Base-by-base conservation (phyloP, 148 eudicot genomes). In the Rhododendron griersonianum region DNA sequence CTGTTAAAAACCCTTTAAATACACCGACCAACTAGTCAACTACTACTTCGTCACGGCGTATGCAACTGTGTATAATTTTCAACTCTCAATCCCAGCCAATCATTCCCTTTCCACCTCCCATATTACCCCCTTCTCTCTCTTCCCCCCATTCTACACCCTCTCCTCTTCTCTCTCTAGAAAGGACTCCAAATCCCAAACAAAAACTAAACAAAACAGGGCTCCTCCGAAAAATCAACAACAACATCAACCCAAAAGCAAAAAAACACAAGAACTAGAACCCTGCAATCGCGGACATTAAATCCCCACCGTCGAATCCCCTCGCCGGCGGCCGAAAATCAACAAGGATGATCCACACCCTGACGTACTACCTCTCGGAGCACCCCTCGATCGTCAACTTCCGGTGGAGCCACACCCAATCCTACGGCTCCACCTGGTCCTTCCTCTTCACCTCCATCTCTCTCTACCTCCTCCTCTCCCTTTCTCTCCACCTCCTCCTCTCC, bases 311-410 rank as follows among this genome's bases (percentile, higher is more conserved):
- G 15, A 11, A 69, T 28, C 18, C 11, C 30, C 14, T 13, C 19
- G 37, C 37, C 75, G 75, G 7, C 75, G 75, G 71, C 11, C 3
- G 1, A 57, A 6, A 59, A 59, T 7, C 8, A 10, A 69, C 21
- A 19, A 30, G 16, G 30, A 78, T 45, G 33, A 44, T 78, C 81
- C 81, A 78, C 16, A 78, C 28, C 81, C 50, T 78, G 30, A 45
- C 81, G 15, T 78, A 78, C 30, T 78, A 78, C 81, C 51, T 78
- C 5, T 45, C 81, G 81, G 81, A 78, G 81, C 81, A 78, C 18
- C 81, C 81, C 0, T 19, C 81, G 81, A 78, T 78, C 51, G 81
- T 78, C 16, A 11, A 11, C 23, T 78, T 78, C 81, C 81, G 81
- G 53, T 78, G 81, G 81, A 78, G 81, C 81, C 81, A 78, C 30